Evolutionary conservation across 352 stramenopile genomes (phyloP).

Genomic region (Pythium aristosporum): DNA sequence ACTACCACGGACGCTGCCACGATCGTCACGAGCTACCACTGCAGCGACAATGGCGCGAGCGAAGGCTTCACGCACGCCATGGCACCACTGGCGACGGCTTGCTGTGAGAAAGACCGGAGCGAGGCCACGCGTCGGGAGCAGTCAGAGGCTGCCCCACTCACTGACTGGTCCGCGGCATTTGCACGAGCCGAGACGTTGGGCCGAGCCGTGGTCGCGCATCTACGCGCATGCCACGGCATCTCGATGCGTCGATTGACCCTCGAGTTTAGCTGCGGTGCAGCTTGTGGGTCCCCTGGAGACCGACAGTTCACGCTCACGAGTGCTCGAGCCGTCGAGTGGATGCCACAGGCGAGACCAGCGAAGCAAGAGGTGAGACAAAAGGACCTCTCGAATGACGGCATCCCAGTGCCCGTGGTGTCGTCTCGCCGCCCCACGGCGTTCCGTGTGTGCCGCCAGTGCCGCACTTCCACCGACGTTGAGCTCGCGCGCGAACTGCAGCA

Average conservation of each 20-base stretch:
- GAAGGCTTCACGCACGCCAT: neutral
- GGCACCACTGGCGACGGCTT: neutral
- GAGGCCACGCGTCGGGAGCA: neutral
- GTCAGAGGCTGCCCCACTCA: neutral
- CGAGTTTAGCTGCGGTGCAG: neutral
- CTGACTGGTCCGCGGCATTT: neutral
- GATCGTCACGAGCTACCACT: neutral
- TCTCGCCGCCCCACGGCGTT: neutral
- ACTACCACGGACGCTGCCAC: neutral
- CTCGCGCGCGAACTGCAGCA: slow-evolving; percentile 34
- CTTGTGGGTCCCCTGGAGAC: neutral
- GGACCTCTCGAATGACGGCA: neutral
- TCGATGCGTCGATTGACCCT: neutral
- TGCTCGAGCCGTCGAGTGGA: slow-evolving; percentile 5
- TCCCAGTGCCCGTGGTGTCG: no score
- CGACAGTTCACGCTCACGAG: neutral
- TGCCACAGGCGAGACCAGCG: neutral
- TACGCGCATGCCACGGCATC: neutral
- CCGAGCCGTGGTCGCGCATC: slow-evolving; percentile 2
- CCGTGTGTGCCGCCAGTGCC: slow-evolving; percentile 31
- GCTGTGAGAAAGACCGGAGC: neutral
- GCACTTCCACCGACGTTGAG: slow-evolving; percentile 29
- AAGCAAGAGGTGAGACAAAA: neutral
- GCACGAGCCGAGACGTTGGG: neutral
- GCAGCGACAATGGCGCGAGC: neutral